Percentiles rank a stretch among this genome's conserved stretches.
Conservation (phyloP, 176 grass and related monocot species). For the Carex myosuroides region DNA sequence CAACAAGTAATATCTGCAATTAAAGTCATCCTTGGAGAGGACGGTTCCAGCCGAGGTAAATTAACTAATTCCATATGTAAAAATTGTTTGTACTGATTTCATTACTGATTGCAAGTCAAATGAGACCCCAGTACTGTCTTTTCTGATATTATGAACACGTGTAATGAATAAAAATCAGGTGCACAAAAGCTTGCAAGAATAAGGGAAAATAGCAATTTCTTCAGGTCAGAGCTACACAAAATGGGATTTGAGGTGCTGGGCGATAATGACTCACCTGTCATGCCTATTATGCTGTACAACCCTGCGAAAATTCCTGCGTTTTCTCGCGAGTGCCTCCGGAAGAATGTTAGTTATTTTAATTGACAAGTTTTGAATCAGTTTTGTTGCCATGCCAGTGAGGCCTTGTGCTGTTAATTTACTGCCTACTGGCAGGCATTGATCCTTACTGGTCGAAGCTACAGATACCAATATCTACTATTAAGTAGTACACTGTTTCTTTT, state of each 20-base stretch:
- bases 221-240: slow-evolving; percentile 77
- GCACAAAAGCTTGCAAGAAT: slow-evolving; percentile 78
- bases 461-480: background rate
- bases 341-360: slow-evolving; percentile 51
- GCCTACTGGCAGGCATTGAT: background rate
- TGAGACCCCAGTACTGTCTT: background rate
- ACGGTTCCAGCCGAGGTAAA: slow-evolving; percentile 63
- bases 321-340: slow-evolving; percentile 67
- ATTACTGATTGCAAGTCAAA: background rate
- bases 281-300: slow-evolving; percentile 91
- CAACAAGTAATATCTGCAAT: slow-evolving; percentile 83
- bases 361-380: background rate
- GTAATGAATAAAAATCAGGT: slow-evolving; percentile 32
- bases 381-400: background rate
- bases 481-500: background rate
- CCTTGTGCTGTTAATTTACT: background rate
- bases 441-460: background rate
- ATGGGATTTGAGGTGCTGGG: slow-evolving; percentile 94
- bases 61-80: background rate
- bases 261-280: slow-evolving; percentile 79
- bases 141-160: background rate
- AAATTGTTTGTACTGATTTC: background rate
- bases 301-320: slow-evolving; percentile 83
- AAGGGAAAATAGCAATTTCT: slow-evolving; percentile 91
- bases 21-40: slow-evolving; percentile 77